Percentiles rank a stretch among this genome's conserved stretches.
Evolutionary conservation across 345 rosid species (phyloP).

Genomic region (Citrus glauca): DNA sequence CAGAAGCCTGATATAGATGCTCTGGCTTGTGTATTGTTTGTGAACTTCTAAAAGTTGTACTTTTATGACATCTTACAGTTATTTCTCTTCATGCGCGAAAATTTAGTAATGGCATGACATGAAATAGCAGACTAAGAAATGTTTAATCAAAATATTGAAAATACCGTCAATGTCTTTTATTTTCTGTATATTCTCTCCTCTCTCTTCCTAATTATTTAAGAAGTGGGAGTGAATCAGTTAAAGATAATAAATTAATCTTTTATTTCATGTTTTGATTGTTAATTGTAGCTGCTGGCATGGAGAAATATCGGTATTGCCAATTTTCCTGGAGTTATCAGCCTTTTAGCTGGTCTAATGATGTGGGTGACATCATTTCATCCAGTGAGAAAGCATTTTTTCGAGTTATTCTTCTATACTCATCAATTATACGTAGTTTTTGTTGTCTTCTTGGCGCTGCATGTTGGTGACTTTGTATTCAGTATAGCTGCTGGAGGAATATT

Average conservation of each 20-base stretch:
- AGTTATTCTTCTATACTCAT: constrained; percentile 92
- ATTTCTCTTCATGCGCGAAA: background rate
- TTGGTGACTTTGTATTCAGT: constrained; percentile 68
- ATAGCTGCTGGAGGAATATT: constrained; percentile 78
- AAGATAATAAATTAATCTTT: background rate
- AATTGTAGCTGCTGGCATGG: constrained; percentile 66
- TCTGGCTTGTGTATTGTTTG: background rate
- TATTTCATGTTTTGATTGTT: background rate
- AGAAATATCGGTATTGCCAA: constrained; percentile 45
- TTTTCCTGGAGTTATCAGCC: constrained; percentile 78
- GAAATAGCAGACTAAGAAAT: background rate
- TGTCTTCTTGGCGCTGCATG: constrained; percentile 77
- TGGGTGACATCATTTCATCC: constrained; percentile 75
- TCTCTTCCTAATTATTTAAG: background rate
- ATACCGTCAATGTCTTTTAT: background rate
- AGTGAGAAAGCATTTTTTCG: constrained; percentile 68
- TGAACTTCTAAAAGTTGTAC: background rate
- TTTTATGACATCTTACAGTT: background rate
- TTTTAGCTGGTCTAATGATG: constrained; percentile 76
- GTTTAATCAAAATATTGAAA: background rate
- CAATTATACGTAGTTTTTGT: constrained; percentile 78
- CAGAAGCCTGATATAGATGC: background rate
- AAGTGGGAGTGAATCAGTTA: background rate
- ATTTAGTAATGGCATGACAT: background rate
- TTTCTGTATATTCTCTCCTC: background rate